Conservation (phyloP, 805 yeast genomes). For the Barnettozyma siamensis region DNA sequence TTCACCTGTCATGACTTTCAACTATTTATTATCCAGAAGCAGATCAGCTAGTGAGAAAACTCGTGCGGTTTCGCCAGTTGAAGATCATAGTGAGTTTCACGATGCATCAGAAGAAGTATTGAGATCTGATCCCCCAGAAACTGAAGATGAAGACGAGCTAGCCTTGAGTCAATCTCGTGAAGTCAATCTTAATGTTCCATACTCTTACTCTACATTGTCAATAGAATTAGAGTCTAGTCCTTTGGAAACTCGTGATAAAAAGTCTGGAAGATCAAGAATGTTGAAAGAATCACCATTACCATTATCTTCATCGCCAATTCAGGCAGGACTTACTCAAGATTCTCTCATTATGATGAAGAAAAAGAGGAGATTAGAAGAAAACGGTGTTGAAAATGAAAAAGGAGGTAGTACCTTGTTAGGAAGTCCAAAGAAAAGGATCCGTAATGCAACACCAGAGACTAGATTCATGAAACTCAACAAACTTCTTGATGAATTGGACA, state of each 20-base stretch:
- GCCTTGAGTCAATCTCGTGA: not conserved
- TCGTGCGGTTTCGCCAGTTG: not conserved
- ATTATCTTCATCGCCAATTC: slow-evolving; percentile 2
- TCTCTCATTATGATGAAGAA: slow-evolving; percentile 1
- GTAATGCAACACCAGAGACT: not conserved
- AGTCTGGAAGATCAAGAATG: not conserved
- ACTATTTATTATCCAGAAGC: not conserved
- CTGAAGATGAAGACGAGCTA: not conserved
- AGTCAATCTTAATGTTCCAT: slow-evolving; percentile 6
- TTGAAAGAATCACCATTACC: slow-evolving; percentile 5
- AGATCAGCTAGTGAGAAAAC: not conserved
- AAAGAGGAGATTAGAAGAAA: slow-evolving; percentile 2
- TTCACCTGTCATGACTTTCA: not conserved
- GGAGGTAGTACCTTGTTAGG: not conserved
- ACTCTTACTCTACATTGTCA: not conserved
- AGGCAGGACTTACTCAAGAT: not conserved
- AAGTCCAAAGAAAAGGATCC: slow-evolving; percentile 1
- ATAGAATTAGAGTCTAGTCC: slow-evolving; percentile 7
- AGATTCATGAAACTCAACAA: not conserved
- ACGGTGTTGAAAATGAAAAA: not conserved
- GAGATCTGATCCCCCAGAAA: too few species aligned
- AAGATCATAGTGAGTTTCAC: not conserved
- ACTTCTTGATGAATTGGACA: not conserved
- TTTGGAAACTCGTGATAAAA: not conserved
- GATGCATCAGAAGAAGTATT: not conserved